These are phyloP conservation scores for Neurospora tetraspora DNA, from an alignment of 495 filamentous ascomycete species.

Conservation along the genomic window DNA sequence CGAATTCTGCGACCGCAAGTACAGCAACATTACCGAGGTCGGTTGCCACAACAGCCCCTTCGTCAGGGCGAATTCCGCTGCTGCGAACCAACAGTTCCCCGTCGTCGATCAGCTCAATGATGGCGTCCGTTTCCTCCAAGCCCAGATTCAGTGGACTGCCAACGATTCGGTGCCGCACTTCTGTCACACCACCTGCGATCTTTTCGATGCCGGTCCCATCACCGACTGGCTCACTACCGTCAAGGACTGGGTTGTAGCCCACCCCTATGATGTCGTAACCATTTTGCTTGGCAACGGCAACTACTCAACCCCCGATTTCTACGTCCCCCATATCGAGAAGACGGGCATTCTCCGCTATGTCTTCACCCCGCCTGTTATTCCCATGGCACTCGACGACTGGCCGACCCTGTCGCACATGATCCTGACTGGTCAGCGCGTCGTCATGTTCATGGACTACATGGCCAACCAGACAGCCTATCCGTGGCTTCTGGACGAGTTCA, in stretches of 20 bases:
- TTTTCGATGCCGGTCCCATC: conserved; percentile 71
- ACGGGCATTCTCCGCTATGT: conserved; percentile 60
- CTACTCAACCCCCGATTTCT: conserved; percentile 37
- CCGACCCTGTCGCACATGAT: conserved; percentile 77
- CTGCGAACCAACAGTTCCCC: conserved; percentile 63
- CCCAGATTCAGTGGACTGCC: conserved; percentile 49
- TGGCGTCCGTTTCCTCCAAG: conserved; percentile 85
- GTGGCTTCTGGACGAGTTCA: conserved; percentile 67
- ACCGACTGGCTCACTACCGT: conserved; percentile 63
- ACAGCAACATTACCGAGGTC: conserved; percentile 83
- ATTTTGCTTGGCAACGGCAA: conserved; percentile 81
- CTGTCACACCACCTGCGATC: conserved; percentile 65
- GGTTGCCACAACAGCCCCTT: conserved; percentile 86
- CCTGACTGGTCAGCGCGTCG: conserved; percentile 40
- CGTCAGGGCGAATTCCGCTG: conserved; percentile 54
- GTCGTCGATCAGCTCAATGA: conserved; percentile 74
- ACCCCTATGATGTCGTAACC: conserved; percentile 89
- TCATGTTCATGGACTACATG: conserved; percentile 63
- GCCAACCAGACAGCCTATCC: conserved; percentile 70
- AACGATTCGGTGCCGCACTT: conserved; percentile 47
- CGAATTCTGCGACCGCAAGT: conserved; percentile 74
- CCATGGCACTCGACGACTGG: conserved; percentile 68
- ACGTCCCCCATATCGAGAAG: conserved; percentile 44
- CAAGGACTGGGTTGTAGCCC: conserved; percentile 56
- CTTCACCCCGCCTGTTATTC: conserved; percentile 59